A percentile compares a stretch with the other conserved stretches of the same genome.
Evolutionary conservation across 352 stramenopile genomes (phyloP).

Genomic region (Pythium guiyangense): DNA sequence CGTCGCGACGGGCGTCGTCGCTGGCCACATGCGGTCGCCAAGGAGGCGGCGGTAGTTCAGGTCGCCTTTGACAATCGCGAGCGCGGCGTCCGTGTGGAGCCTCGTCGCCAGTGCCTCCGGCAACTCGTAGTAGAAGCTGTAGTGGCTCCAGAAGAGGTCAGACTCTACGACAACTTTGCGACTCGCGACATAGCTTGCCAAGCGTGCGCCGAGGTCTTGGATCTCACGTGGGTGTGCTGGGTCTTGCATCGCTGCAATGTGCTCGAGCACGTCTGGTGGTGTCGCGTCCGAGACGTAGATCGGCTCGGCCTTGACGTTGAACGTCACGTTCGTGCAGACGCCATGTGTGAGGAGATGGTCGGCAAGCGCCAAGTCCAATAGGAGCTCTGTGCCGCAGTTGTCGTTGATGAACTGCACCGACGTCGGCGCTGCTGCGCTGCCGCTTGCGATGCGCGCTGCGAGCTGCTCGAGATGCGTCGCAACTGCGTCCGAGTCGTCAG

Average conservation of each 20-base stretch:
- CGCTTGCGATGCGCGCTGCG: neutral
- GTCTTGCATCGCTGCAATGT: conserved; percentile 50
- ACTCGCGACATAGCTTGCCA: conserved; percentile 26
- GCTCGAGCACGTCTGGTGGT: conserved; percentile 46
- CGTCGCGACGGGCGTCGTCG: conserved; percentile 76
- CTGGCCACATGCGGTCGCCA: conserved; percentile 90
- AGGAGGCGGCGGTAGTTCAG: conserved; percentile 96
- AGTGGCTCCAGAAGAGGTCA: conserved; percentile 64
- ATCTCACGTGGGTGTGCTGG: conserved; percentile 26
- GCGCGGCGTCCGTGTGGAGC: conserved; percentile 33
- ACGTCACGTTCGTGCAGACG: conserved; percentile 50
- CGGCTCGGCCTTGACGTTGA: conserved; percentile 69
- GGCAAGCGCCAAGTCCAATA: conserved; percentile 60
- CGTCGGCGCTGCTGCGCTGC: conserved; percentile 6
- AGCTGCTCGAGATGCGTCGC: conserved; percentile 33
- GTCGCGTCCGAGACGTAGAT: conserved; percentile 83
- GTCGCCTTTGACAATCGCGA: conserved; percentile 97
- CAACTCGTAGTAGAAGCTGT: conserved; percentile 75
- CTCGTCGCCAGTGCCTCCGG: conserved; percentile 23
- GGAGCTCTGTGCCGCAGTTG: conserved; percentile 70
- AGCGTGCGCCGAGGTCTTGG: conserved; percentile 39
- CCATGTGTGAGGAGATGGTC: conserved; percentile 52
- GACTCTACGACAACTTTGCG: conserved; percentile 19
- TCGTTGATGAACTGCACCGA: conserved; percentile 71
- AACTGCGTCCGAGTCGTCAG: conserved; percentile 51